These are phyloP conservation scores for Takakia lepidozioides DNA, from an alignment of 225 moss, liverwort and hornwort genomes.

Conservation along the genomic window DNA sequence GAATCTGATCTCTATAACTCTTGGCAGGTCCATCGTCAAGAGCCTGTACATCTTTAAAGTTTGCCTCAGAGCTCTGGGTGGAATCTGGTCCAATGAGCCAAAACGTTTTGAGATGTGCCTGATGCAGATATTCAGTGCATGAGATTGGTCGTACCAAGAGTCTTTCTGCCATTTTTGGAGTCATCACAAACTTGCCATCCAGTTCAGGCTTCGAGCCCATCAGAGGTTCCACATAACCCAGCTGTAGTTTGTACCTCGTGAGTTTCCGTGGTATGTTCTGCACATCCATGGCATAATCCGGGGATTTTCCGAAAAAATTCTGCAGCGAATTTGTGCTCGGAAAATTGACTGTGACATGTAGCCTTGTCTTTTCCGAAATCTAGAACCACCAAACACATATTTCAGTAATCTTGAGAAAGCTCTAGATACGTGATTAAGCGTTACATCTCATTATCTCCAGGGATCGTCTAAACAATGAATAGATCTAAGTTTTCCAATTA, in stretches of 20 bases:
- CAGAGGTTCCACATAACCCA: slow-evolving; percentile 7
- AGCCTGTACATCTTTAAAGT: slow-evolving; percentile 1
- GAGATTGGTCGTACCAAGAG: slow-evolving; percentile 17
- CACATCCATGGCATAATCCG: slow-evolving; percentile 6
- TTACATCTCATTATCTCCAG: too few species aligned
- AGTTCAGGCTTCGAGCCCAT: slow-evolving; percentile 27
- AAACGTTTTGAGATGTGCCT: slow-evolving; percentile 38
- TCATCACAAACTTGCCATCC: slow-evolving; percentile 17
- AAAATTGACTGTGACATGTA: slow-evolving; percentile 20
- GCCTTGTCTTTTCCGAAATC: slow-evolving; percentile 30
- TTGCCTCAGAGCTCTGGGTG: slow-evolving; percentile 17
- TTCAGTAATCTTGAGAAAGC: too few species aligned
- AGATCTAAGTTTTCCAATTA: too few species aligned
- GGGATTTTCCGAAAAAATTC: slow-evolving; percentile 22
- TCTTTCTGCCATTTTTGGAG: slow-evolving; percentile 18
- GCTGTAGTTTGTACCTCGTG: slow-evolving; percentile 3
- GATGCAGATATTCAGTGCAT: slow-evolving; percentile 29
- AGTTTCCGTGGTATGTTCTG: slow-evolving; percentile 1
- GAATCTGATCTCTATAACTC: too few species aligned
- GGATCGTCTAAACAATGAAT: too few species aligned
- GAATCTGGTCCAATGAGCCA: slow-evolving; percentile 26
- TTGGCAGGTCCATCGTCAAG: too few species aligned
- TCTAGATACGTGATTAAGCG: too few species aligned
- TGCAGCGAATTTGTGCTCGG: slow-evolving; percentile 23
- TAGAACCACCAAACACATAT: too few species aligned